A percentile compares a stretch with the other conserved stretches of the same genome.
phyloP scores from a whole-genome alignment of 148 eudicot species.

The Fagopyrum esculentum region DNA sequence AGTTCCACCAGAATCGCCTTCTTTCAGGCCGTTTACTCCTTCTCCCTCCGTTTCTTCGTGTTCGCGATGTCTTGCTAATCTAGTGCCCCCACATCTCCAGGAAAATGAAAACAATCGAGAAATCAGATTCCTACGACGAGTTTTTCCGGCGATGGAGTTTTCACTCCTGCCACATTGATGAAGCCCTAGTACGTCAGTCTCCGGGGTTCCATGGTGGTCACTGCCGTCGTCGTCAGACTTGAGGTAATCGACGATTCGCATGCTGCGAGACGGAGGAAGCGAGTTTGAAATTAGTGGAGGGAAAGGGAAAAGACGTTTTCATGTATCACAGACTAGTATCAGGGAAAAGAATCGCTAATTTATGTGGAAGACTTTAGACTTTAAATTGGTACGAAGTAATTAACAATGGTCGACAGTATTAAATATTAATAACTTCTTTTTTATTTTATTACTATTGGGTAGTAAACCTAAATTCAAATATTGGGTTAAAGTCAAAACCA shows the following conservation, averaged over 20 bases:
- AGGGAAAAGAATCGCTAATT: not conserved
- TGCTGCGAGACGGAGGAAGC: not conserved
- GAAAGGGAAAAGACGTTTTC: not conserved
- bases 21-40: not conserved
- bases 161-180: not conserved
- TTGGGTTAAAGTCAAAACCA: too few species aligned
- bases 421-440: too few species aligned
- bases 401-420: too few species aligned
- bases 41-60: not conserved
- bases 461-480: too few species aligned
- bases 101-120: not conserved
- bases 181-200: not conserved
- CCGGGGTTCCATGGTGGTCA: not conserved
- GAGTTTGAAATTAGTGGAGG: constrained; percentile 3
- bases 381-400: too few species aligned
- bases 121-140: not conserved
- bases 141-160: not conserved
- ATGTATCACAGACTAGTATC: too few species aligned
- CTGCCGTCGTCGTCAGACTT: not conserved
- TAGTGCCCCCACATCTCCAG: not conserved
- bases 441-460: too few species aligned
- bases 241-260: constrained; percentile 11
- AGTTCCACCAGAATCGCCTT: not conserved
- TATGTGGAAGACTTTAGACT: not conserved
- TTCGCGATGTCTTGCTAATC: not conserved